A percentile compares a stretch with the other conserved stretches of the same genome.
These are phyloP conservation scores for Ceratocystis albifundus DNA, from an alignment of 2,329 filamentous ascomycete genomes.

Conservation along the genomic window DNA sequence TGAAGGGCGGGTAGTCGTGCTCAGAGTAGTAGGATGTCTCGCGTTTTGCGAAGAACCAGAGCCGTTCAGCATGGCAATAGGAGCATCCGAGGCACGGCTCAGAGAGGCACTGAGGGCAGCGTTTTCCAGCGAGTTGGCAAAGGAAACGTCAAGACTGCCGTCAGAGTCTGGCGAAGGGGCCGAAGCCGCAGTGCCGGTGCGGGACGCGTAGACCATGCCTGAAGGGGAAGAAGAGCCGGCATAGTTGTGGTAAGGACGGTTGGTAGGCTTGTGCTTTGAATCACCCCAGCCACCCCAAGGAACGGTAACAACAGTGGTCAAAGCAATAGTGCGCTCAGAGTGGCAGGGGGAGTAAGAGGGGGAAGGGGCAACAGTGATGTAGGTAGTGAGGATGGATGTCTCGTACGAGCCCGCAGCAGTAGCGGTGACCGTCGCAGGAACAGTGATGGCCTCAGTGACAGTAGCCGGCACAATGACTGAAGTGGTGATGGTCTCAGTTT, in stretches of 20 bases:
- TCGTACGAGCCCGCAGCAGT: constrained; percentile 18
- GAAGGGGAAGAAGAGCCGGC: constrained; percentile 4
- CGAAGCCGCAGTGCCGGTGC: neutral
- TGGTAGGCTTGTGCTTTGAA: constrained; percentile 13
- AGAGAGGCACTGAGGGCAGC: constrained; percentile 22
- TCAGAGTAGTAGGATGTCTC: constrained; percentile 9
- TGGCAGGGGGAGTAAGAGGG: constrained; percentile 13
- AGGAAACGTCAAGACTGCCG: constrained; percentile 9
- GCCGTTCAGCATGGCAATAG: constrained; percentile 16
- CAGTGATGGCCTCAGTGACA: constrained; percentile 18
- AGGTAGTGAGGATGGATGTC: constrained; percentile 17
- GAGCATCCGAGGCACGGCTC: constrained; percentile 21
- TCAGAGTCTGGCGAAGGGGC: constrained; percentile 1
- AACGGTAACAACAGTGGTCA: constrained; percentile 21
- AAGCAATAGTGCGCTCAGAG: constrained; percentile 20
- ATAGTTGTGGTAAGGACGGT: constrained; percentile 1
- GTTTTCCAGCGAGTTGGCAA: constrained; percentile 19
- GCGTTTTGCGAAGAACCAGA: neutral
- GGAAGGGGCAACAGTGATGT: constrained; percentile 20
- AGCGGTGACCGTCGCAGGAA: constrained; percentile 20
- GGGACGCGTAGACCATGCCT: neutral
- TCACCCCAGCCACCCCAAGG: constrained; percentile 13
- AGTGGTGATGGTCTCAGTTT: constrained; percentile 19
- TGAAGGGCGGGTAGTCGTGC: constrained; percentile 16
- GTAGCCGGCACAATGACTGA: constrained; percentile 20